Conservation (phyloP, 2,329 filamentous ascomycete genomes). For the Arthroderma uncinatum region DNA sequence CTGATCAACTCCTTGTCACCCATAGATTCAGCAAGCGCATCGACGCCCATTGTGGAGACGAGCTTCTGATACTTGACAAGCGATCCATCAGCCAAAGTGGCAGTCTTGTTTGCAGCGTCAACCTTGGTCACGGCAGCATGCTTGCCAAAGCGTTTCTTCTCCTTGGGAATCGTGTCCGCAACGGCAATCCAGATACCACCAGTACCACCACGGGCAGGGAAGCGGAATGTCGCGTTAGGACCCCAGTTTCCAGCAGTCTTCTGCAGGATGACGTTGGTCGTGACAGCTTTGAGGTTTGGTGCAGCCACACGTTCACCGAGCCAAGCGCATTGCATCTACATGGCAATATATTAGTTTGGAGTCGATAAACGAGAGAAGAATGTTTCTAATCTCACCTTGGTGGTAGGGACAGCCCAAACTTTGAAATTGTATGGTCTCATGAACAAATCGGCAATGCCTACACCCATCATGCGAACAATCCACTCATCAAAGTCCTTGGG, state of each 20-base stretch:
- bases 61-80: conserved; percentile 86
- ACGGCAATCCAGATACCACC: conserved; percentile 99
- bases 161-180: conserved; percentile 78
- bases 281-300: conserved; percentile 86
- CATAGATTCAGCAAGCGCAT: conserved; percentile 77
- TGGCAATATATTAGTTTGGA: background rate
- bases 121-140: conserved; percentile 75
- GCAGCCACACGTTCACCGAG: conserved; percentile 96
- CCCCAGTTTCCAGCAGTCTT: conserved; percentile 97
- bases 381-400: conserved; percentile 54
- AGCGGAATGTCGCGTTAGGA: conserved; percentile 95
- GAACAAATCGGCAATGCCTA: conserved; percentile 85
- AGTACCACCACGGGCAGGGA: conserved; percentile 89
- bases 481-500: conserved; percentile 97
- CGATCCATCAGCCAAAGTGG: conserved; percentile 71
- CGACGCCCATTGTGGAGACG: conserved; percentile 91
- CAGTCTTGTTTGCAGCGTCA: conserved; percentile 72
- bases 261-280: conserved; percentile 87
- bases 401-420: conserved; percentile 97
- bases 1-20: conserved; percentile 71
- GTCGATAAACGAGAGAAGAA: background rate
- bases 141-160: conserved; percentile 85
- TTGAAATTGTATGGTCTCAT: conserved; percentile 99
- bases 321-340: conserved; percentile 96
- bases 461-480: conserved; percentile 86